phyloP scores from a whole-genome alignment of 164 flowering plant species.

The Liriodendron chinense region DNA sequence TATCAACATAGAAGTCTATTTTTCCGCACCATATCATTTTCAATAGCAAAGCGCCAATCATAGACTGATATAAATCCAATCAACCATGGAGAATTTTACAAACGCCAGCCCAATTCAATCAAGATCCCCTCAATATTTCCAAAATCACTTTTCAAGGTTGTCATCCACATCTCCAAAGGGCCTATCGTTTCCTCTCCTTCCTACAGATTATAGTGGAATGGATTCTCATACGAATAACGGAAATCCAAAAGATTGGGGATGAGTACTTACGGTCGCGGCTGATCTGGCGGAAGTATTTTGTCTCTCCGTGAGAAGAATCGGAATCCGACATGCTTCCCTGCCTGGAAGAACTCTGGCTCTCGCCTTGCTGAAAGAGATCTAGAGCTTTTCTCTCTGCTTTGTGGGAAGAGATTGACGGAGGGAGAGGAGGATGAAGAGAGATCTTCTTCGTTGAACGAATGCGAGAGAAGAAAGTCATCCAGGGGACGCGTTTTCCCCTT shows the following conservation, averaged over 20 bases:
- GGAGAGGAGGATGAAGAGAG: not conserved
- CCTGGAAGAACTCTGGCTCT: not conserved
- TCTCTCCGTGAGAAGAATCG: conserved; percentile 47
- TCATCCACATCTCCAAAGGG: too few relatives aligned
- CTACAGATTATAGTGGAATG: too few relatives aligned
- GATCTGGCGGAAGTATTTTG: conserved; percentile 74
- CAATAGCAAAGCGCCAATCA: too few relatives aligned
- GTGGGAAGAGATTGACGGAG: not conserved
- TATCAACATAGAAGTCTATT: too few relatives aligned
- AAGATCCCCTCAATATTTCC: too few relatives aligned
- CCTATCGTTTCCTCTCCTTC: too few relatives aligned
- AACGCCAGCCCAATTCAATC: too few relatives aligned
- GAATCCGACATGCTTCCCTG: conserved; percentile 21
- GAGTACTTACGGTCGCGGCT: conserved; percentile 73
- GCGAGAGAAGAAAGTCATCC: not conserved
- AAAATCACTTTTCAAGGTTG: too few relatives aligned
- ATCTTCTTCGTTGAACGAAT: not conserved
- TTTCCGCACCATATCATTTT: too few relatives aligned
- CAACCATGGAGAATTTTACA: too few relatives aligned
- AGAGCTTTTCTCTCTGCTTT: not conserved
- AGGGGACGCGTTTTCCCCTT: not conserved
- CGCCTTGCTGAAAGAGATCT: not conserved
- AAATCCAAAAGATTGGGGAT: not conserved
- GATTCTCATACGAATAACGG: not conserved
- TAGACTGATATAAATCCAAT: too few relatives aligned